A percentile compares a stretch with the other conserved stretches of the same genome.
These are phyloP conservation scores for Fusarium staphyleae DNA, from an alignment of 2,329 filamentous ascomycete species.

Conservation along the genomic window DNA sequence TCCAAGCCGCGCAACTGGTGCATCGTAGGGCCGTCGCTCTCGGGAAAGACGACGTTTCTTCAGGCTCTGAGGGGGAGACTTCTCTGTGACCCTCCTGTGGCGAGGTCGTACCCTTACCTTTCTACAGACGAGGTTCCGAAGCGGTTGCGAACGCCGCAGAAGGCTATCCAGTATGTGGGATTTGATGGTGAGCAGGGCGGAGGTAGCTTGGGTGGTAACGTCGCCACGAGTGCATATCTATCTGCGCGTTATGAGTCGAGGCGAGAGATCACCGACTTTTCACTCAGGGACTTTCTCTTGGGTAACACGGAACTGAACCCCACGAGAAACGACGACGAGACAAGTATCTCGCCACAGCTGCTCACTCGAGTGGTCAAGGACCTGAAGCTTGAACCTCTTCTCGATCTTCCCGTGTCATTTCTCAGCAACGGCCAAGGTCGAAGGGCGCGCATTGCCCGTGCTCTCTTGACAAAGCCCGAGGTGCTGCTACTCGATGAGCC, in stretches of 20 bases:
- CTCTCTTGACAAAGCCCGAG: conserved; percentile 79
- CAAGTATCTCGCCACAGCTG: conserved; percentile 57
- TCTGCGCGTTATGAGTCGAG: conserved; percentile 90
- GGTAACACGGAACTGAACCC: conserved; percentile 87
- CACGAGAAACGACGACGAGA: conserved; percentile 54
- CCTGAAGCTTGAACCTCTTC: conserved; percentile 70
- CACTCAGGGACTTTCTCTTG: conserved; percentile 78
- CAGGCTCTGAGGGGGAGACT: conserved; percentile 79
- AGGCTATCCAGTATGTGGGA: conserved; percentile 87
- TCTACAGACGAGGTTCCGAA: conserved; percentile 65
- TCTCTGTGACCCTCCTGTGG: conserved; percentile 76
- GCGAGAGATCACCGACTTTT: conserved; percentile 87
- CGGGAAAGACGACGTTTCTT: conserved; percentile 83
- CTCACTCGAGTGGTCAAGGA: conserved; percentile 72
- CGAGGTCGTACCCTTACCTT: conserved; percentile 81
- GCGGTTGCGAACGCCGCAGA: conserved; percentile 63
- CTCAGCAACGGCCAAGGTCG: conserved; percentile 93
- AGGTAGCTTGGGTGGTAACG: conserved; percentile 59
- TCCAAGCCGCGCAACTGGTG: conserved; percentile 74
- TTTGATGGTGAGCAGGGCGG: conserved; percentile 77
- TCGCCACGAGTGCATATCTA: conserved; percentile 77
- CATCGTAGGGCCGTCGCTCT: conserved; percentile 78
- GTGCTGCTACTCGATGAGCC: conserved; percentile 89
- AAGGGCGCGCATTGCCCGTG: conserved; percentile 85
- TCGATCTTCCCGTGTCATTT: conserved; percentile 85